Base-by-base conservation (phyloP, 1,284 basidiomycete species). In the Anthracocystis panici-leucophaei region DNA sequence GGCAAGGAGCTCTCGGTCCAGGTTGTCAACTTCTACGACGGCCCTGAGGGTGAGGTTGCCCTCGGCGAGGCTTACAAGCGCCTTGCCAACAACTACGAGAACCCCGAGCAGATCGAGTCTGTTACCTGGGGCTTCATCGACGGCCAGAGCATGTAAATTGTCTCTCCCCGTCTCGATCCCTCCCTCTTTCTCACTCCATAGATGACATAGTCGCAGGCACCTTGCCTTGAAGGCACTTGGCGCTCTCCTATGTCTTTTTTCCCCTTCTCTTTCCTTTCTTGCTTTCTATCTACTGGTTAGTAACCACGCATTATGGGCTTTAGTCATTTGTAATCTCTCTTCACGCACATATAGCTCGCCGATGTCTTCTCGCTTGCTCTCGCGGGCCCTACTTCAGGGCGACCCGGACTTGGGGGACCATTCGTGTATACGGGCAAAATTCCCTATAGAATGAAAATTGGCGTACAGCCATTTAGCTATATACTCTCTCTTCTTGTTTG, bases 91-190 rank as follows among this genome's bases (percentile, higher is more conserved):
- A 56, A 70, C 60, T 72, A 69, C 62, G 55, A 66, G 49, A 59
- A 60, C 62, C 63, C 66, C 56, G 54, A 67, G 55, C 21, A 45
- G 50, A 77, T 79, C 75, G 61, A 76, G 66, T 75, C 67, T 46
- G 40, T 79, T 62, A 67, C 69, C 65, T 79, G 77, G 77, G 77
- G 77, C 65, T 74, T 79, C 65, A 73, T 78, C 56, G 73, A 72
- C 57, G 67, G 69, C 48, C 73, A 78, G 65, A 63, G 49, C 64
- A 73, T 75, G n/a, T 70, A 72, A 75, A 59, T 52, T n/a, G 27
- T 41, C 44, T 29, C 20, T 16, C n/a, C n/a, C n/a, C n/a, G 18
- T 52, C 21, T 33, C 11, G 35, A 27, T 7, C 6, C 38, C 11
- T 51, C 29, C 20, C 50, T 33, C 18, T 41, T 35, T 16, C 12